Base-by-base conservation (phyloP, 805 yeast species). In the Candida succiphila region DNA sequence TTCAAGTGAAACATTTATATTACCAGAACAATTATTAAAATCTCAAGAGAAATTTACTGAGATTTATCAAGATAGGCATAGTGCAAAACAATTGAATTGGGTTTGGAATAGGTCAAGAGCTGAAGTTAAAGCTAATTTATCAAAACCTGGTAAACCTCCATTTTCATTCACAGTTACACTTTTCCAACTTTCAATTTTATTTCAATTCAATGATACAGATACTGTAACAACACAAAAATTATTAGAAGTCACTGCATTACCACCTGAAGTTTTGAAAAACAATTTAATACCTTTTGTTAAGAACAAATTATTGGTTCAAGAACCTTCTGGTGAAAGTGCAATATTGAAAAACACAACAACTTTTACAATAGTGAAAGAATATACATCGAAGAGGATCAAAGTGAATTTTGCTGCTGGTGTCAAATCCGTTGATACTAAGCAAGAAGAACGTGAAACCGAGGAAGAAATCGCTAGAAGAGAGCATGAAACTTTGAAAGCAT, bases 31-130 rank as follows among this genome's bases (percentile, higher is more conserved):
- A 41, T 65, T 94, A 37, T 53, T 64, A 36, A 65, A 67, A 27
- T 72, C 94, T 1, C 73, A 79, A 46, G 74, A 78, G 34, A 72
- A 72, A 34, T 75, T 89, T 35, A 76, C 76, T 36, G 67, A 70
- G 27, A 67, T 82, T 38, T 94, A 89, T 56, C 66, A 72, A 28
- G 62, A 67, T 24, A 79, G 81, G 48, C 96, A 89, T 56, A 73
- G 66, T 40, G 96, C 96, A 10, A 72, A 97, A 56, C 77, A 85
- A 42, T 70, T 92, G 46, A 82, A 84, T 51, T 92, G 99, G 99
- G 70, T 89, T 38, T 92, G 96, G 96, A 81, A 86, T 47, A 75
- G 85, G 52, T 85, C 94, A 30, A 81, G 89, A 55, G 92, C 94
- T 39, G 99, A 92, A 54, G 60, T 92, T 37, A 83, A 79, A 56